Evolutionary conservation across 2,329 filamentous ascomycete genomes (phyloP), one percentile per base, ranked within the genome.

Genomic region (Colletotrichum higginsianum): DNA sequence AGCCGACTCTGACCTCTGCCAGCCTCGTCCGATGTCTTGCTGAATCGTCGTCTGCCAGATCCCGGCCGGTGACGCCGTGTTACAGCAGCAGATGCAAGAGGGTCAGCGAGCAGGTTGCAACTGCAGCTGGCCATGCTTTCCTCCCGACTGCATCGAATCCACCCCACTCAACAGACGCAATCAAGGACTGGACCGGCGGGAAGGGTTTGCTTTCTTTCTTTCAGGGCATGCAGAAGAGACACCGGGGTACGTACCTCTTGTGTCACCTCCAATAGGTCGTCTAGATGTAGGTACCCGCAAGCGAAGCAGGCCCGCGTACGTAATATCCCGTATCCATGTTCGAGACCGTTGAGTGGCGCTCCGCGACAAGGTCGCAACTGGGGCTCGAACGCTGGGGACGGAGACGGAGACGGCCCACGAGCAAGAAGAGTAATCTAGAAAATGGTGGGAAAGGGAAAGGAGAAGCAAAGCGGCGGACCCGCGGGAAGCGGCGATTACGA

Each of bases 291-390:
- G 60, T 52, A 61, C 46, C 46, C 66, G 52, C 15, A 56, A 23
- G 18, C 21, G 30, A 18, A 26, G 26, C 26, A 26, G 44, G 6
- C 30, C 18, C 64, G 57, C 57, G 68, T 71, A 67, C 64, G 68
- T 62, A 71, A 71, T 67, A 61, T 67, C 50, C 57, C 63, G 50
- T 70, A 61, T 57, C 62, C 62, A 70, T 66, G 23, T 70, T 46
- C 56, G 42, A 70, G 55, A 38, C 63, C 21, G 58, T 63, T 40
- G 55, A 56, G 49, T 50, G 62, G 47, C 46, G 40, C n/a, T 30
- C 30, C 5, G 46, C 47, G 26, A 30, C 57, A n/a, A 18, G 18
- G 57, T 21, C 52, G 38, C 26, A 44, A 16, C 26, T 18, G 12
- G n/a, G 57, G 47, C 21, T 30, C 26, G 12, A 9, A 16, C 18